Base-by-base conservation (phyloP, 192 early-diverging fungal species). In the Chytriomyces hyalinus region DNA sequence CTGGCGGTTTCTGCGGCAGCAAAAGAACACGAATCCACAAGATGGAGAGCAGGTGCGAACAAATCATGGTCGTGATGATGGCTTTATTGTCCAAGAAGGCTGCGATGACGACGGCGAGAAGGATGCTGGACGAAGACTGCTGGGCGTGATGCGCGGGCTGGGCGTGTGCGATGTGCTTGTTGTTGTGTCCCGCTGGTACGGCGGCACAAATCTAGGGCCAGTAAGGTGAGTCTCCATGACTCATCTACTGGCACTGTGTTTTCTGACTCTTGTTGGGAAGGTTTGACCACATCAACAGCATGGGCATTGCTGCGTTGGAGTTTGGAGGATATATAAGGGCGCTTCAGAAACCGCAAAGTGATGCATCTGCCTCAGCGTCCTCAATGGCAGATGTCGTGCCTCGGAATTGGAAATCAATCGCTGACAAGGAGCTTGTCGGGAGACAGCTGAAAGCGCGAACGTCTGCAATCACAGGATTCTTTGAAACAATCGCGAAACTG, bases 101-200 rank as follows among this genome's bases (percentile, higher is more conserved):
- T 78, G 22, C 43, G 76, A 78, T 26, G 76, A 78, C 9, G 76
- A 78, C 60, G 76, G 76, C 7, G 76, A 78, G 28, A 59, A 45
- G 24, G 59, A 17, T 6, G 76, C 76, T 28, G 76, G 76, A 11
- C 59, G 76, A 17, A 68, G 49, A 57, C 67, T 78, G 48, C 28
- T 73, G 66, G 11, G 15, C 45, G 48, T 53, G 28, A 59, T 78
- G 67, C 50, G 59, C 9, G 76, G 48, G 4, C 7, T 47, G 9
- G 76, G 76, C n/a, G 76, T 67, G 22, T 78, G 76, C 57, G 76
- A 78, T 28, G 57, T 49, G 28, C 36, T 78, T 28, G 76, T 78
- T 5, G 46, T 78, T 22, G 65, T 67, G 17, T 50, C 76, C 2
- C 65, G 76, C 9, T 78, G 76, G 76, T 78, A 70, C 46, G 76